Evolutionary conservation across 306 rosid genomes (phyloP).

Genomic region (Cicer pinnatifidum): DNA sequence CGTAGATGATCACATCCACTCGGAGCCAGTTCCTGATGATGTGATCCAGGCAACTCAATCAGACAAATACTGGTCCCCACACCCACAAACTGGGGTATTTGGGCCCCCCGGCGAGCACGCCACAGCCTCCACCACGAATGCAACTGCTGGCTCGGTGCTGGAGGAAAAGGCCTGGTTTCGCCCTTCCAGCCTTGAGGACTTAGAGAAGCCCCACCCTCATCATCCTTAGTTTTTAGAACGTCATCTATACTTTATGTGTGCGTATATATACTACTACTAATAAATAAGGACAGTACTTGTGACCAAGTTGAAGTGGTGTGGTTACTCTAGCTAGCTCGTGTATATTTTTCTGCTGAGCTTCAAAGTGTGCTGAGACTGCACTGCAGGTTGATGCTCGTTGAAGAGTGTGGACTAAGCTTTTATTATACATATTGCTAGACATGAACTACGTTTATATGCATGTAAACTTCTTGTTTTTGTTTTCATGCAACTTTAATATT

Average conservation of each 20-base stretch:
- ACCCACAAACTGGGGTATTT: conserved; percentile 90
- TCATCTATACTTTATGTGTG: conserved; percentile 1
- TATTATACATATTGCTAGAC: conserved; percentile 26
- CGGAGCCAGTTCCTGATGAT: conserved; percentile 67
- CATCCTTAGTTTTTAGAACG: conserved; percentile 3
- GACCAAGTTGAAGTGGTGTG: conserved; percentile 37
- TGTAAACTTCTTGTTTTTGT: conserved; percentile 37
- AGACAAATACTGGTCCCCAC: conserved; percentile 82
- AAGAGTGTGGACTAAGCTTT: conserved; percentile 34
- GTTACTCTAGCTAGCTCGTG: conserved; percentile 34
- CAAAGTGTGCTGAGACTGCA: conserved; percentile 9
- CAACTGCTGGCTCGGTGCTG: conserved; percentile 50
- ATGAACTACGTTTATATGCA: conserved; percentile 38
- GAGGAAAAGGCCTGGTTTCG: conserved; percentile 98
- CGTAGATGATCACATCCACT: conserved; percentile 61
- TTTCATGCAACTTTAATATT: conserved; percentile 33
- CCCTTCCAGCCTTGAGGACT: conserved; percentile 83
- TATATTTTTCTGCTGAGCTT: conserved; percentile 34
- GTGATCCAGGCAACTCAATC: conserved; percentile 64
- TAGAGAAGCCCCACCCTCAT: conserved; percentile 76
- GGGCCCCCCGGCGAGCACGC: conserved; percentile 61
- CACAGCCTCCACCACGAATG: conserved; percentile 12
- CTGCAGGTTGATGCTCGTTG: conserved; percentile 29
- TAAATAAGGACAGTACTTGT: conserved; percentile 39
- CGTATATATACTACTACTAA: background rate